Evolutionary conservation across 495 filamentous ascomycete species (phyloP), one percentile per base, ranked within the genome.

Genomic region (Tuber microsphaerosporum): DNA sequence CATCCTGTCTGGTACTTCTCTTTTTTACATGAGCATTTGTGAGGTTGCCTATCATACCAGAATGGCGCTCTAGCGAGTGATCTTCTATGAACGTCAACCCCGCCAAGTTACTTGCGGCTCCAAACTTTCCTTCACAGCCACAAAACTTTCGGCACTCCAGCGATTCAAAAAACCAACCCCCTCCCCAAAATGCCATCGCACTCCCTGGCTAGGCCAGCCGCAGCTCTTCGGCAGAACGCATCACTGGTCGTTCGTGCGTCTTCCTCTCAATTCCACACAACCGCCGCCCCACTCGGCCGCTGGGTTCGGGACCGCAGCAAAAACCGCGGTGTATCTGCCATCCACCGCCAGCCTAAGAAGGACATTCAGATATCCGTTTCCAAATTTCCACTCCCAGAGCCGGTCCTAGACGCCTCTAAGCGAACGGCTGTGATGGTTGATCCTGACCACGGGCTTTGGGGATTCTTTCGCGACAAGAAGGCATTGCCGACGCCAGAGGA

Each of bases 391-490:
- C 85, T 97, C 74, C 95, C 95, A 19, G 84, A 88, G 81, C 95
- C 95, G 16, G 90, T 91, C 16, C 83, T 86, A 19, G 86, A 88
- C 81, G 85, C 77, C 69, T 78, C 74, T 78, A 85, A 84, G 73
- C 87, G 84, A 80, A 86, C 85, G 14, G 84, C 88, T 74, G 75
- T 90, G 51, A 81, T 87, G 74, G 87, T 89, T 22, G 91, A 91
- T 81, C 86, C 87, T 10, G 84, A 95, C 74, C 95, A 99, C 84
- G 94, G 93, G 48, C 90, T 99, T n/a, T 97, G 92, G 91, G 90
- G 87, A 0, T 99, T 99, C 85, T 98, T 99, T 84, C 88, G 89
- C 75, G 84, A 86, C 71, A 87, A 87, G 70, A 88, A 88, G 78
- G 84, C 90, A 22, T 82, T 97, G 82, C 86, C 85, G 70, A 89